Conservation (phyloP, 2,329 filamentous ascomycete species). For the Raffaelea albimanens region DNA sequence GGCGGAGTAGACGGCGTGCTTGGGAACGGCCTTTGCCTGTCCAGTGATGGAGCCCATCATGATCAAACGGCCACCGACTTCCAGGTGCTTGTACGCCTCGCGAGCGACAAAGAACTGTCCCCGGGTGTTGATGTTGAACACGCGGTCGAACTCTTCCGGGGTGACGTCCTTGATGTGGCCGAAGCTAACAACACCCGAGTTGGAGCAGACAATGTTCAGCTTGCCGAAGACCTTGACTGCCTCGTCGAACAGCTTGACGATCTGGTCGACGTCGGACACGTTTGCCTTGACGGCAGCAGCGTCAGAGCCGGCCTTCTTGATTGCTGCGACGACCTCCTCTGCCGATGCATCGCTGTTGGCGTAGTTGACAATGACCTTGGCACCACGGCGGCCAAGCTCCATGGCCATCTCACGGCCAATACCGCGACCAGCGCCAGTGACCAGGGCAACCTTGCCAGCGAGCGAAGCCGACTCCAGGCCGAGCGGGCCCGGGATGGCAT, state of each 20-base stretch:
- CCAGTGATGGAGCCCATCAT: constrained; percentile 54
- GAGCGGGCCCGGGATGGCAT: constrained; percentile 22
- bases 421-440: constrained; percentile 37
- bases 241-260: constrained; percentile 28
- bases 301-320: constrained; percentile 14
- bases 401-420: constrained; percentile 54
- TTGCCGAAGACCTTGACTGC: constrained; percentile 48
- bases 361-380: constrained; percentile 25
- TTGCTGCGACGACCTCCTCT: constrained; percentile 13
- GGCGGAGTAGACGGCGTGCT: constrained; percentile 25
- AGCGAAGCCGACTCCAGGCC: constrained; percentile 19
- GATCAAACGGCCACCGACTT: constrained; percentile 52
- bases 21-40: constrained; percentile 19
- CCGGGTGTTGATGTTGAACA: constrained; percentile 50
- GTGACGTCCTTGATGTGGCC: constrained; percentile 49
- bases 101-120: constrained; percentile 56
- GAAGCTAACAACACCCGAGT: constrained; percentile 51
- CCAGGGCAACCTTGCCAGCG: constrained; percentile 18
- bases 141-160: constrained; percentile 50
- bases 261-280: constrained; percentile 21
- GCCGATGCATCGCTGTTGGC: constrained; percentile 16
- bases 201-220: constrained; percentile 53
- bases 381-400: constrained; percentile 19
- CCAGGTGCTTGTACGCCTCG: constrained; percentile 52
- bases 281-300: constrained; percentile 22